phyloP scores from a whole-genome alignment of 345 rosid genomes.

The Durio zibethinus region DNA sequence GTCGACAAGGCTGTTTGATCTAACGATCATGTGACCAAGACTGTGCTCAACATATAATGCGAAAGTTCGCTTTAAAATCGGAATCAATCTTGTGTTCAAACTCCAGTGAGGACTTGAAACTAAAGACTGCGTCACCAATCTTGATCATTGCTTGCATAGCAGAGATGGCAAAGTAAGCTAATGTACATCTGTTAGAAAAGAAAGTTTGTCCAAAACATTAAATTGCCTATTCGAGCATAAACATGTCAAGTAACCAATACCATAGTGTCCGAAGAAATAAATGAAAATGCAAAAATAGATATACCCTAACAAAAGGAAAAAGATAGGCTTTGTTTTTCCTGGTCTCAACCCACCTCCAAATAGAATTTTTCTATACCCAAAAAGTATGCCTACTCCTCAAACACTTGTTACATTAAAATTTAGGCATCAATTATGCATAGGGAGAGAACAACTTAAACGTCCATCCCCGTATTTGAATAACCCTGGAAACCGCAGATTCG shows the following conservation, averaged over 20 bases:
- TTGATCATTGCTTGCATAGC: background rate
- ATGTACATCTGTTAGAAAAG: background rate
- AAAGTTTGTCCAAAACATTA: background rate
- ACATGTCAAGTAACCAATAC: background rate
- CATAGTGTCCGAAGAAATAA: background rate
- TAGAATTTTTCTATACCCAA: background rate
- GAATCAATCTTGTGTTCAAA: background rate
- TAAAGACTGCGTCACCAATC: background rate
- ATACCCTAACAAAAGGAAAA: background rate
- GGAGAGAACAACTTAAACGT: background rate
- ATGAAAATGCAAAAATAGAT: background rate
- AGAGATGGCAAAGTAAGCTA: background rate
- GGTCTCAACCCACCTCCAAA: background rate
- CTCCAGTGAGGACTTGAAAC: background rate
- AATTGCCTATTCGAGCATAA: background rate
- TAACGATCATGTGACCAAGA: background rate
- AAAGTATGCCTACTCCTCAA: background rate
- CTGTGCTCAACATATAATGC: background rate
- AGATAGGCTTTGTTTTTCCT: background rate
- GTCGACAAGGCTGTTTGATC: background rate
- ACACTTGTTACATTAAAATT: background rate
- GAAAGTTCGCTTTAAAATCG: too few relatives aligned
- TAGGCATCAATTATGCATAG: background rate
- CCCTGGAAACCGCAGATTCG: background rate
- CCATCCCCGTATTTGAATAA: background rate